Evolutionary conservation across 2,329 filamentous ascomycete species (phyloP).

Genomic region (Penicillium rolfsii): DNA sequence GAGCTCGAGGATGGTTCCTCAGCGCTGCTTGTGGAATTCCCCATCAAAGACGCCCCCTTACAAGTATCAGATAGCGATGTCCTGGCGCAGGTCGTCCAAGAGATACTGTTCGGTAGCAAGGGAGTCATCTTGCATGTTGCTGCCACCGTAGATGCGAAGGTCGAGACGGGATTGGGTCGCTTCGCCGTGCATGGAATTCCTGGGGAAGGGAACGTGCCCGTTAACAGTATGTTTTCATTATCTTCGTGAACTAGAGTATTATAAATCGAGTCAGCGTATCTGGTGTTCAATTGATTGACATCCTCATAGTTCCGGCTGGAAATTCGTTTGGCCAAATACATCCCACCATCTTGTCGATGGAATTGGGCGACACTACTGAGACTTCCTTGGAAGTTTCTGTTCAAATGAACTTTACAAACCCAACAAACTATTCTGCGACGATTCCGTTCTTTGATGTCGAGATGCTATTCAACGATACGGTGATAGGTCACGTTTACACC

Average conservation of each 20-base stretch:
- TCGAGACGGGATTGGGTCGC: conserved; percentile 78
- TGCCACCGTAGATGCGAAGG: conserved; percentile 79
- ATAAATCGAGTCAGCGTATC: conserved; percentile 25
- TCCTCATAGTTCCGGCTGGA: conserved; percentile 60
- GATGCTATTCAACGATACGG: conserved; percentile 70
- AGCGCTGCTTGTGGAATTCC: conserved; percentile 72
- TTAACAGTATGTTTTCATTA: conserved; percentile 78
- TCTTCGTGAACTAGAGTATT: conserved; percentile 25
- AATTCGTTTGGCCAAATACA: conserved; percentile 56
- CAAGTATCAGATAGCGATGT: conserved; percentile 78
- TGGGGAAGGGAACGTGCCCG: conserved; percentile 77
- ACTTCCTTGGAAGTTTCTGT: conserved; percentile 73
- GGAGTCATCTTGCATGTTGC: conserved; percentile 73
- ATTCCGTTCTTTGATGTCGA: conserved; percentile 82
- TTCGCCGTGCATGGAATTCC: conserved; percentile 83
- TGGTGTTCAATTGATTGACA: conserved; percentile 29
- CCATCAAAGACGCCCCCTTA: conserved; percentile 77
- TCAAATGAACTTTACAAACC: conserved; percentile 82
- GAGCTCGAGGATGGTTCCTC: conserved; percentile 62
- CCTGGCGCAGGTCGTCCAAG: conserved; percentile 79
- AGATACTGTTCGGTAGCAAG: conserved; percentile 73
- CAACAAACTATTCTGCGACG: conserved; percentile 79
- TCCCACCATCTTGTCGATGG: conserved; percentile 71
- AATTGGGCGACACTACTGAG: conserved; percentile 71
- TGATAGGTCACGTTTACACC: conserved; percentile 75